phyloP scores from a whole-genome alignment of 345 rosid species.

The Bruguiera parviflora region DNA sequence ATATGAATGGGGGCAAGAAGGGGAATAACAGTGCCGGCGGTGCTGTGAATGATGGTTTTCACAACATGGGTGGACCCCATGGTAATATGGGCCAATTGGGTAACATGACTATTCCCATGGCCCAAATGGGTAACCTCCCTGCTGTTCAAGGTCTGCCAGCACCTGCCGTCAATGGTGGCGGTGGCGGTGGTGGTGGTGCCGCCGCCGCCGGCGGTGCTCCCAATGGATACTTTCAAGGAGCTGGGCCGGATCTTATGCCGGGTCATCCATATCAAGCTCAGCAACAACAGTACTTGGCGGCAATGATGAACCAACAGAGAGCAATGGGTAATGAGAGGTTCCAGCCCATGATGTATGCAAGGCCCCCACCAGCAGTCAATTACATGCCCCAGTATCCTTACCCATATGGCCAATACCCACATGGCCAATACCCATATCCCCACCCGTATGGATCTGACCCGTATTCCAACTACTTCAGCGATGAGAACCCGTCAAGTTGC shows the following conservation, averaged over 20 bases:
- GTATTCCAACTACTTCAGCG: conserved; percentile 63
- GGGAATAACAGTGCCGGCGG: conserved; percentile 43
- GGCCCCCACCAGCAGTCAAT: conserved; percentile 80
- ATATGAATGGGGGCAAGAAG: conserved; percentile 43
- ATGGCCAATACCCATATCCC: conserved; percentile 43
- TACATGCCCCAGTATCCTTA: conserved; percentile 66
- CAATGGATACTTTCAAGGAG: conserved; percentile 55
- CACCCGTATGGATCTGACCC: conserved; percentile 31
- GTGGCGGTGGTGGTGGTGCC: conserved; percentile 37
- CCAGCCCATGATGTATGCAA: conserved; percentile 91
- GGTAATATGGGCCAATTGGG: conserved; percentile 46
- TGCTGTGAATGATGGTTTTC: conserved; percentile 39
- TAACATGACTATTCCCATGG: conserved; percentile 36
- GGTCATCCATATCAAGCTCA: conserved; percentile 56
- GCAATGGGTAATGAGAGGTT: conserved; percentile 80
- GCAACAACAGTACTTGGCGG: conserved; percentile 56
- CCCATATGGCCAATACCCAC: conserved; percentile 47
- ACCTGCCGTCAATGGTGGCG: conserved; percentile 34
- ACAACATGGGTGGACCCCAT: conserved; percentile 37
- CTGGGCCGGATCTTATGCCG: conserved; percentile 56
- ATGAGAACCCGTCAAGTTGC: conserved; percentile 91
- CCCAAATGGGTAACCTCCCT: conserved; percentile 46
- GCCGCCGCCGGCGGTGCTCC: conserved; percentile 24
- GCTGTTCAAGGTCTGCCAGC: conserved; percentile 90
- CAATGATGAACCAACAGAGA: conserved; percentile 84